These are phyloP conservation scores for Telopea speciosissima DNA, from an alignment of 177 flowering plant species.

Conservation along the genomic window DNA sequence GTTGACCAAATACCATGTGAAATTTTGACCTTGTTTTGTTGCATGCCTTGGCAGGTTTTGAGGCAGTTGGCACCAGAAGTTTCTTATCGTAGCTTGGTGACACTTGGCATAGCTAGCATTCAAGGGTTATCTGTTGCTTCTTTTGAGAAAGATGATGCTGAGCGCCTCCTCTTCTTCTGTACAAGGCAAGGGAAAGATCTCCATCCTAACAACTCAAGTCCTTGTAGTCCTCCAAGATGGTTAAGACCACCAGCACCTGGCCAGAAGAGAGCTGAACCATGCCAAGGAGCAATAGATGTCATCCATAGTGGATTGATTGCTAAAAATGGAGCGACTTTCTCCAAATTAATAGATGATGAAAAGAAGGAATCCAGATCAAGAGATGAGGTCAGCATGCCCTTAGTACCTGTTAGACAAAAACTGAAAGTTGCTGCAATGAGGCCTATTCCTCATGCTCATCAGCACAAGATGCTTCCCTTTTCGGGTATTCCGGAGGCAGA, in stretches of 20 bases:
- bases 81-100: constrained; percentile 76
- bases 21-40: not conserved
- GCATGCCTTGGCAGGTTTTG: constrained; percentile 54
- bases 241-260: constrained; percentile 66
- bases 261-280: constrained; percentile 44
- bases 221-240: constrained; percentile 51
- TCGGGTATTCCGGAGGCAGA: constrained; percentile 46
- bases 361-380: constrained; percentile 12
- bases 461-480: constrained; percentile 72
- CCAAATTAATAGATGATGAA: constrained; percentile 16
- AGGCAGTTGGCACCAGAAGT: constrained; percentile 90
- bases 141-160: constrained; percentile 86
- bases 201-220: constrained; percentile 12
- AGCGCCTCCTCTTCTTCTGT: constrained; percentile 62
- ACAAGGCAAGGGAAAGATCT: constrained; percentile 27
- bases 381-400: constrained; percentile 21
- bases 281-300: constrained; percentile 23
- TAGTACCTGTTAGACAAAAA: constrained; percentile 33
- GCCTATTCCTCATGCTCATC: constrained; percentile 79
- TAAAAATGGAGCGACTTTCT: constrained; percentile 14
- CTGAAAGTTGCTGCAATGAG: constrained; percentile 75
- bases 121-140: constrained; percentile 93
- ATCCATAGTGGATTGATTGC: constrained; percentile 2
- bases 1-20: too few species aligned
- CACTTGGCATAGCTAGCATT: constrained; percentile 87